These are phyloP conservation scores for Glycine tomentella DNA, from an alignment of 306 rosid genomes.

Conservation along the genomic window DNA sequence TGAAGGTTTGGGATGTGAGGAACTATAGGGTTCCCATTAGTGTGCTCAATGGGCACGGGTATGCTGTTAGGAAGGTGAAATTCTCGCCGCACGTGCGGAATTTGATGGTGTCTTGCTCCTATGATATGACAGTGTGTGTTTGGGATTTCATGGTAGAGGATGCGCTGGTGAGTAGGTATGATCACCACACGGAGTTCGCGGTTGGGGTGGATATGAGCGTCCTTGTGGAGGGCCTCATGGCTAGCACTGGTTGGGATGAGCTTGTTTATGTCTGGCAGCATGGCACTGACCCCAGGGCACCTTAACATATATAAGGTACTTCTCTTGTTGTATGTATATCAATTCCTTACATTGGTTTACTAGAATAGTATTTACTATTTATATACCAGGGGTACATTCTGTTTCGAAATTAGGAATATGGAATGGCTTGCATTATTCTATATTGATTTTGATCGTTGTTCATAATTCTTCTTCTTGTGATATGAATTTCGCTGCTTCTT, in stretches of 20 bases:
- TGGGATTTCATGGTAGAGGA: constrained; percentile 97
- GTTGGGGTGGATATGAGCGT: constrained; percentile 97
- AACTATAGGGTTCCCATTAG: constrained; percentile 64
- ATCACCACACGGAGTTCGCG: constrained; percentile 87
- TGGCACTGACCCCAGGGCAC: constrained; percentile 91
- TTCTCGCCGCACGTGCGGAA: constrained; percentile 82
- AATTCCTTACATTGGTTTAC: no score
- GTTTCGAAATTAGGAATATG: no score
- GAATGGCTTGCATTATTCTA: no score
- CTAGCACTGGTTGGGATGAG: constrained; percentile 97
- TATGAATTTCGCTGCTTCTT: no score
- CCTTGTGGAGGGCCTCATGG: constrained; percentile 88
- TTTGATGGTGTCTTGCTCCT: constrained; percentile 78
- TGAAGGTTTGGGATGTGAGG: constrained; percentile 92
- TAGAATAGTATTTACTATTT: no score
- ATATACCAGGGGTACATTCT: not conserved
- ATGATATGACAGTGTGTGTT: constrained; percentile 88
- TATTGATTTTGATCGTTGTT: no score
- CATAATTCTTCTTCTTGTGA: no score
- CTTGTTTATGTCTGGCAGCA: constrained; percentile 94
- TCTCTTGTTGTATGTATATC: no score
- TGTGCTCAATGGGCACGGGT: constrained; percentile 82
- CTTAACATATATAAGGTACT: constrained; percentile 36
- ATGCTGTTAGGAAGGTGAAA: constrained; percentile 79
- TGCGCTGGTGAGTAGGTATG: constrained; percentile 82